Percentiles rank a stretch among this genome's conserved stretches.
Conservation (phyloP, 2,329 filamentous ascomycete species). For the Fusarium pseudoanthophilum region DNA sequence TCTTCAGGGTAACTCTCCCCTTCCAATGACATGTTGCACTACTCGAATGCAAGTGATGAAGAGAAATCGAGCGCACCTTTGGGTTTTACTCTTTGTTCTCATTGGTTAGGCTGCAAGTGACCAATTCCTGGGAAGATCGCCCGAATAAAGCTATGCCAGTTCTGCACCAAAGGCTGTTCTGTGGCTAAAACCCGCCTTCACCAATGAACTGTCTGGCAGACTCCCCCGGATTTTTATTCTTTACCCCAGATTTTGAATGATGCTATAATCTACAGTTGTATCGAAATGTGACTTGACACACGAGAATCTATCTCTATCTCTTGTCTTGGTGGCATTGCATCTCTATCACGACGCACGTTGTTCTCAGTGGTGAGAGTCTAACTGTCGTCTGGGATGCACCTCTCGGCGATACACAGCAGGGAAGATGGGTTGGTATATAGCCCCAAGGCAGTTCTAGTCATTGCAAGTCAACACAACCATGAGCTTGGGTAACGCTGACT, state of each 20-base stretch:
- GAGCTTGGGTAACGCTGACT: neutral
- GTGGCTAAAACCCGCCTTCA: neutral
- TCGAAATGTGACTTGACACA: neutral
- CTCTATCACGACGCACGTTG: neutral
- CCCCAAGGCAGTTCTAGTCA: slow-evolving; percentile 15
- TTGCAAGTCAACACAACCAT: neutral
- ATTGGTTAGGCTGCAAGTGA: neutral
- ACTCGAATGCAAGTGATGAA: neutral
- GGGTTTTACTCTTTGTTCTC: rapidly evolving
- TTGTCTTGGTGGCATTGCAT: neutral
- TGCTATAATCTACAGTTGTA: no score
- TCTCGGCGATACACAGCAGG: neutral
- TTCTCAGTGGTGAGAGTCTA: neutral
- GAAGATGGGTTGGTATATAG: neutral
- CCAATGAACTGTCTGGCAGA: neutral
- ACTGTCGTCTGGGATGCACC: neutral
- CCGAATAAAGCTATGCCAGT: neutral
- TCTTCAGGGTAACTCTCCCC: neutral
- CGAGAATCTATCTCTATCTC: neutral
- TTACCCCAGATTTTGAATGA: neutral
- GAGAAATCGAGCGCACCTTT: neutral
- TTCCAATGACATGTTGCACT: neutral
- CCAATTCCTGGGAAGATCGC: no score
- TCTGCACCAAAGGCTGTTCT: no score
- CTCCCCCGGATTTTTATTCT: neutral